Conservation (phyloP, 2,329 filamentous ascomycete species). For the Cercospora brassicicola region DNA sequence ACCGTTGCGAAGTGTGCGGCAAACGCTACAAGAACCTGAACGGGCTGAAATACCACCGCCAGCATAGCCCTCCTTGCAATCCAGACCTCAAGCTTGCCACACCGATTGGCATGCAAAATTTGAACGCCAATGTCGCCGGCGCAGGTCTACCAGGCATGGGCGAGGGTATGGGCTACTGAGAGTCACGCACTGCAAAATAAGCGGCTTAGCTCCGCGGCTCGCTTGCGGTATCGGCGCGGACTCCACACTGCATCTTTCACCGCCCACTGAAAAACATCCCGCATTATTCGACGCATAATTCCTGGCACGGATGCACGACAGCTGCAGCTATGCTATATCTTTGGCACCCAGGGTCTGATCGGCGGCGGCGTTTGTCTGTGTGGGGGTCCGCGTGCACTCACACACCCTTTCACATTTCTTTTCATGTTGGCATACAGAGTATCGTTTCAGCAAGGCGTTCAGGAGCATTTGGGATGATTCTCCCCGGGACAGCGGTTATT, state of each 20-base stretch:
- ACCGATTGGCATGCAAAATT: constrained; percentile 43
- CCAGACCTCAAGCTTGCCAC: constrained; percentile 67
- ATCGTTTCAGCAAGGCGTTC: constrained; percentile 36
- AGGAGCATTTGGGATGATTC: constrained; percentile 35
- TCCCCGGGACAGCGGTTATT: constrained; percentile 21
- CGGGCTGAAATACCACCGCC: constrained; percentile 83
- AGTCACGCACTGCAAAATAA: neutral
- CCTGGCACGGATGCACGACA: constrained; percentile 12
- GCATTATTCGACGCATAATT: constrained; percentile 4
- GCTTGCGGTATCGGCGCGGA: constrained; percentile 15
- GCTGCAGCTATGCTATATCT: constrained; percentile 14
- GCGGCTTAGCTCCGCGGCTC: constrained; percentile 20
- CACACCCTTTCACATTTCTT: constrained; percentile 10
- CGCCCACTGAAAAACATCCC: constrained; percentile 20
- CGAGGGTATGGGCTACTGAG: constrained; percentile 35
- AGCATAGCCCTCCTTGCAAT: constrained; percentile 82
- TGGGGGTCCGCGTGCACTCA: neutral
- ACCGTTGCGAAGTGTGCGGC: constrained; percentile 93
- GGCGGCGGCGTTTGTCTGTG: neutral
- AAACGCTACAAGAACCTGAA: constrained; percentile 99
- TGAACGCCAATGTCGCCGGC: constrained; percentile 53
- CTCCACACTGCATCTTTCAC: constrained; percentile 3
- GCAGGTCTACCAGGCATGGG: constrained; percentile 56
- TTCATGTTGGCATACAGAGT: constrained; percentile 21
- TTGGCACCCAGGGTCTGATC: neutral